Evolutionary conservation across 305 asterid genomes (phyloP).

Genomic region (Nicotiana rustica): DNA sequence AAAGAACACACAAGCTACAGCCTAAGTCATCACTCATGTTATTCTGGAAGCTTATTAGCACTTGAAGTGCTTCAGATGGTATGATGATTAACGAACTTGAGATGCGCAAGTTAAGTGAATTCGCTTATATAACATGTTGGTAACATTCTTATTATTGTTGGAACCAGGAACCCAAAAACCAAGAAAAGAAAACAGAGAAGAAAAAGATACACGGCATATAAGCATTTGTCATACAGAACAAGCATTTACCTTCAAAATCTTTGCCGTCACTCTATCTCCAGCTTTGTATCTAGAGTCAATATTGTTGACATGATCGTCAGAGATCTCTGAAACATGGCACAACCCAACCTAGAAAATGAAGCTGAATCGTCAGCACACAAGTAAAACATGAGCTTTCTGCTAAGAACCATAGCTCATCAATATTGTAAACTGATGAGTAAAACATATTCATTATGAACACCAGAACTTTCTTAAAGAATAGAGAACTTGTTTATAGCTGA

Average conservation of each 20-base stretch:
- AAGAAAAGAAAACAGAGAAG: constrained; percentile 1
- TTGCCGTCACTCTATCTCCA: constrained; percentile 77
- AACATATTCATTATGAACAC: background rate
- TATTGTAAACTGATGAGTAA: constrained; percentile 10
- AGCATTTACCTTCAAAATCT: constrained; percentile 81
- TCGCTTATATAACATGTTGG: background rate
- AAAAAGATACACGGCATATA: background rate
- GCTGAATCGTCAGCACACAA: constrained; percentile 38
- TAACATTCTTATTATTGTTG: background rate
- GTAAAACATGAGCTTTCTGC: background rate
- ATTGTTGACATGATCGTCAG: constrained; percentile 71
- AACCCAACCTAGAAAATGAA: constrained; percentile 78
- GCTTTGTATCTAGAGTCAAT: constrained; percentile 63
- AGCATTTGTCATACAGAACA: constrained; percentile 19
- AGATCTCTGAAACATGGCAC: constrained; percentile 93
- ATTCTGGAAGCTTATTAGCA: constrained; percentile 17
- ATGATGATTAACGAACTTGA: constrained; percentile 11
- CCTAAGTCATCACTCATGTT: background rate
- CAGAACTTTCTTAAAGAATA: constrained; percentile 1
- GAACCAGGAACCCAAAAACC: background rate
- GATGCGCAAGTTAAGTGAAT: background rate
- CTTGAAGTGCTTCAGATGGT: background rate
- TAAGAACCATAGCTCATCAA: constrained; percentile 1
- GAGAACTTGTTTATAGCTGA: background rate
- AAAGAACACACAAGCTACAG: background rate